Evolutionary conservation across 2,329 filamentous ascomycete species (phyloP), one percentile per base, ranked within the genome.

Genomic region (Incumbomyces lentus): DNA sequence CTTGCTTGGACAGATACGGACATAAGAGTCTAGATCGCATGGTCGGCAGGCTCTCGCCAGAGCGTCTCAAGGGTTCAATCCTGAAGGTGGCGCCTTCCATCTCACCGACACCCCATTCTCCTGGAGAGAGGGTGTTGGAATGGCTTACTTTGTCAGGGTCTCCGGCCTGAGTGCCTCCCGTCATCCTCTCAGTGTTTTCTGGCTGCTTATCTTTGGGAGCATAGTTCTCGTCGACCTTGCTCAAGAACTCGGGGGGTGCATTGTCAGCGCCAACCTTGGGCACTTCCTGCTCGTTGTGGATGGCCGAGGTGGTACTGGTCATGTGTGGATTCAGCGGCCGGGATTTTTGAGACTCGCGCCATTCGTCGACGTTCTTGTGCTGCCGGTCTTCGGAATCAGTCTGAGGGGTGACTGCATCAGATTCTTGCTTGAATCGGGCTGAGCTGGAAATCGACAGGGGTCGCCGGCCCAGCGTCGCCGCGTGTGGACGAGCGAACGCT

Each of bases 21-120:
- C 68, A 86, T 68, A 84, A 73, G 61, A 98, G 78, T 55, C 92
- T 81, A 34, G 92, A 89, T 57, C 90, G 81, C 79, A 84, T 95
- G 31, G 90, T 98, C 57, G 78, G 75, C 39, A 77, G 70, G 68
- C 92, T 85, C 68, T 98, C 92, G 59, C 88, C 88, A 7, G 76
- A 77, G 42, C 92, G 78, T 51, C 84, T 79, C 55, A 96, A 68
- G n/a, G 92, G 92, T 73, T 94, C 86, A 59, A 96, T 81, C 64
- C 79, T 84, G 69, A 96, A 95, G 49, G 78, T 76, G 52, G 82
- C 85, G 55, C 87, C 87, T 63, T 93, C 81, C 60, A 95, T 79
- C 72, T 95, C 87, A 61, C 87, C 88, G 58, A 92, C 85, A 37
- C 72, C 80, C 50, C 94, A 75, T 57, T 95, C 86, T 37, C 33